Evolutionary conservation across 345 rosid genomes (phyloP), one percentile per base, ranked within the genome.

Genomic region (Cardamine resedifolia): DNA sequence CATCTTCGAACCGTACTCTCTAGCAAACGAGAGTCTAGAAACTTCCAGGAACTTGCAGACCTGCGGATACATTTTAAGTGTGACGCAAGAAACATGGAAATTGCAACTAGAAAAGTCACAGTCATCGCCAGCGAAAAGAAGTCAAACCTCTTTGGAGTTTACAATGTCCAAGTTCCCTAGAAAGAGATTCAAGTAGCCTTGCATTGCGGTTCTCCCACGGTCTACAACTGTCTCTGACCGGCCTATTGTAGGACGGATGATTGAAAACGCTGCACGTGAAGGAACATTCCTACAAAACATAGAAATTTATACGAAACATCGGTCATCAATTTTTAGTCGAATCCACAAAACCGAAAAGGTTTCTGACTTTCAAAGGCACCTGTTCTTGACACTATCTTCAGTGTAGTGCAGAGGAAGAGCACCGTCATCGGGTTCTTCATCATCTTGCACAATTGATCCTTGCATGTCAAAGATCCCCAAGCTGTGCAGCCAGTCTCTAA

Each of bases 11-110:
- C 97, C 98, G 27, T 94, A 86, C 66, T 91, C 97, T 26, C 72
- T 71, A 6, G 87, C 77, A 82, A 94, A 94, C 18, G 98, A 94
- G 59, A 89, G 75, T 72, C 81, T 94, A 10, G 98, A 94, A 27
- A 91, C 97, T 86, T 91, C 98, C 58, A 94, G 75, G 77, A 94
- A 94, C 71, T 83, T 89, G 91, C 95, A 89, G 19, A 91, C 98
- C 98, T 92, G 82, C n/a, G 58, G 38, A 63, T 36, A 52, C 15
- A 0, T 36, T 18, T 59, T 19, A 31, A 55, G 43, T 71, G 68
- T 71, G 62, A 71, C 1, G 27, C 70, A 77, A 65, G 72, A 18
- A 77, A 70, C 33, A 57, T 45, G 4, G 15, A 48, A 53, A 43
- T 14, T 19, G 0, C 53, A 70, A 10, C 12, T 36, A 24, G 23